A percentile compares a stretch with the other conserved stretches of the same genome.
phyloP scores from a whole-genome alignment of 2,329 filamentous ascomycete genomes.

The Magnaporthales sp. region DNA sequence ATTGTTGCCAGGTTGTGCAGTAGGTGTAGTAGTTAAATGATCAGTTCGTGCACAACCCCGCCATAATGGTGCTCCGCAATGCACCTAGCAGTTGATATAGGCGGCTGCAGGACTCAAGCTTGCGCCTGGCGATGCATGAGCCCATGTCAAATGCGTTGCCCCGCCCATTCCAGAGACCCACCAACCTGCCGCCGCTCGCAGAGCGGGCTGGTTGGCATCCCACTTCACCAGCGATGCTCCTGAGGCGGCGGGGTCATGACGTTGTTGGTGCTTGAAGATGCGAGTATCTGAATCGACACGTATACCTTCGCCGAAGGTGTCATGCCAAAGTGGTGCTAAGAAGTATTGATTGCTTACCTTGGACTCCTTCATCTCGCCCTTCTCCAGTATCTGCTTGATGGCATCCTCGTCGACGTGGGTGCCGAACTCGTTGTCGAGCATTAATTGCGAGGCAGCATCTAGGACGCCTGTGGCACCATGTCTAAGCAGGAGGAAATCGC shows the following conservation, averaged over 20 bases:
- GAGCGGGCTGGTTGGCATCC: no score
- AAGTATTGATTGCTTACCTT: slow-evolving; percentile 31
- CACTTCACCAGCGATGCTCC: no score
- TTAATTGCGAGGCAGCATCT: slow-evolving; percentile 65
- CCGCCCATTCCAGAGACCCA: neutral
- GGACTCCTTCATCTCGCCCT: slow-evolving; percentile 58
- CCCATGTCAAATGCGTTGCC: neutral
- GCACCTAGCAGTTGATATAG: no score
- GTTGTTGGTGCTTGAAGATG: neutral
- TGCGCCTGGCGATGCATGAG: neutral
- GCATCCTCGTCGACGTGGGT: slow-evolving; percentile 71
- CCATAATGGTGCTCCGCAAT: no score
- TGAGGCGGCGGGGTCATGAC: neutral
- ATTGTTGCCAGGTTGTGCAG: no score
- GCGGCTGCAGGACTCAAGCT: no score
- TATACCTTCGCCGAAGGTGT: neutral
- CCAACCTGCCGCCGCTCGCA: neutral
- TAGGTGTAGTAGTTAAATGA: no score
- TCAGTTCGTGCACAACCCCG: neutral
- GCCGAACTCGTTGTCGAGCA: slow-evolving; percentile 80
- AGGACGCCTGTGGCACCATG: slow-evolving; percentile 78
- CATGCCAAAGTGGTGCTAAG: neutral
- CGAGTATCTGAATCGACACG: neutral
- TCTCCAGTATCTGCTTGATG: slow-evolving; percentile 72
- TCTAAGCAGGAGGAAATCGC: slow-evolving; percentile 35